These are phyloP conservation scores for Cladosporium sp. DNA, from an alignment of 2,329 filamentous ascomycete genomes.

Conservation along the genomic window DNA sequence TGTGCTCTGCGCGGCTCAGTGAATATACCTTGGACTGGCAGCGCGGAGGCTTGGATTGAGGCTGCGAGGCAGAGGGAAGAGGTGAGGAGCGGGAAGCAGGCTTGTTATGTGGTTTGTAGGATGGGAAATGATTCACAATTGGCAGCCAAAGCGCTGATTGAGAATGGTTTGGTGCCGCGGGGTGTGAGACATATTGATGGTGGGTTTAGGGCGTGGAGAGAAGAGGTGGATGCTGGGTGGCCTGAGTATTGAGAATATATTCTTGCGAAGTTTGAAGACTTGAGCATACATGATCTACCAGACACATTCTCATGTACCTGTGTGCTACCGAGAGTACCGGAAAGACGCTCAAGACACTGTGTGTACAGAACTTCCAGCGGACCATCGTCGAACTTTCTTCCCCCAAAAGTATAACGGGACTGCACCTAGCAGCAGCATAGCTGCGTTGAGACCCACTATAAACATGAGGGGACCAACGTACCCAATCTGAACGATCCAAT, in stretches of 20 bases:
- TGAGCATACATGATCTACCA: too few relatives aligned
- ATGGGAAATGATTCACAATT: slow-evolving; percentile 76
- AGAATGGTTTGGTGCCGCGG: slow-evolving; percentile 47
- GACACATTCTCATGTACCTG: too few relatives aligned
- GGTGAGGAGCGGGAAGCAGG: background rate
- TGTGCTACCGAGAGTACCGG: too few relatives aligned
- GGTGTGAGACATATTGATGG: slow-evolving; percentile 65
- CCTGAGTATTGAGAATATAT: slow-evolving; percentile 50
- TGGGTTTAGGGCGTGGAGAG: slow-evolving; percentile 69
- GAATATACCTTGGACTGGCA: slow-evolving; percentile 65
- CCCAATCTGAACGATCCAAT: background rate
- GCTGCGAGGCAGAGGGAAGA: background rate
- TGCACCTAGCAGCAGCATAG: background rate
- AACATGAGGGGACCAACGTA: background rate
- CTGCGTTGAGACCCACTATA: background rate
- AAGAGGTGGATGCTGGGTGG: slow-evolving; percentile 58
- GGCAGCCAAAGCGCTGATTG: slow-evolving; percentile 61
- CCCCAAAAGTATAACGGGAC: background rate
- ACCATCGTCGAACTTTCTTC: background rate
- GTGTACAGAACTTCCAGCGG: background rate
- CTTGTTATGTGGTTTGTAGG: slow-evolving; percentile 60
- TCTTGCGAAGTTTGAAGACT: background rate
- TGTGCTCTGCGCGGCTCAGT: slow-evolving; percentile 71
- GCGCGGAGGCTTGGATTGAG: slow-evolving; percentile 32
- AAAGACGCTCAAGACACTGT: background rate